Conservation (phyloP, 2,329 filamentous ascomycete genomes). For the Aschersonia sp. region DNA sequence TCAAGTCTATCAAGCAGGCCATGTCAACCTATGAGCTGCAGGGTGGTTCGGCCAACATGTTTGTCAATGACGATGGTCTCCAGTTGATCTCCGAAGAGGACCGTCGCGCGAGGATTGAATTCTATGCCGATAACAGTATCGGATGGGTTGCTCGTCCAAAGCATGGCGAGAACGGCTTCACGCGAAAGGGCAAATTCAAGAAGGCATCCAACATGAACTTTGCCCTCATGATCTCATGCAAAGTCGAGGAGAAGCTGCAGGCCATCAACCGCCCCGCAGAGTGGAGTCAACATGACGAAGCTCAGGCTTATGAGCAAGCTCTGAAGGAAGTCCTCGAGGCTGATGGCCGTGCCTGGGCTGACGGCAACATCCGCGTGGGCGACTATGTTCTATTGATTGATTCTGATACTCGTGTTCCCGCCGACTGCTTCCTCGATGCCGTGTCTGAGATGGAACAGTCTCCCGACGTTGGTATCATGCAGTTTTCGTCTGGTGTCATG, state of each 20-base stretch:
- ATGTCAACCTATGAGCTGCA: constrained; percentile 66
- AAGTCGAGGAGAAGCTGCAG: constrained; percentile 54
- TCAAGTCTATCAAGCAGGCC: constrained; percentile 63
- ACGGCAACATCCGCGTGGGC: constrained; percentile 73
- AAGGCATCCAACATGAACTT: constrained; percentile 65
- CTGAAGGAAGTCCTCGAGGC: constrained; percentile 53
- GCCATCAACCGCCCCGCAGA: constrained; percentile 38
- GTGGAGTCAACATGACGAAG: constrained; percentile 58
- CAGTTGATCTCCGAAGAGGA: constrained; percentile 51
- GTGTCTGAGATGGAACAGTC: constrained; percentile 72
- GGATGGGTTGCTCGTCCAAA: constrained; percentile 54
- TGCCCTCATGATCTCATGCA: constrained; percentile 50
- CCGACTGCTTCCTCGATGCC: constrained; percentile 64
- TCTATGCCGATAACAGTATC: constrained; percentile 54
- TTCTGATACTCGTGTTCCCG: constrained; percentile 64
- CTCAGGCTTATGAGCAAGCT: constrained; percentile 47
- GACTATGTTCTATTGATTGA: constrained; percentile 67
- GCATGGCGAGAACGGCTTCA: constrained; percentile 48
- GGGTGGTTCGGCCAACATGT: constrained; percentile 65
- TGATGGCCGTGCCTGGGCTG: constrained; percentile 60
- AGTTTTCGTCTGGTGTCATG: constrained; percentile 67
- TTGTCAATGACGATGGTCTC: constrained; percentile 62
- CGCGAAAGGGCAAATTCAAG: constrained; percentile 51
- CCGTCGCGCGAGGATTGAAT: constrained; percentile 47
- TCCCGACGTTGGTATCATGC: constrained; percentile 64